Conservation (phyloP, 2,329 filamentous ascomycete genomes). For the Endoconidiophora laricicola region DNA sequence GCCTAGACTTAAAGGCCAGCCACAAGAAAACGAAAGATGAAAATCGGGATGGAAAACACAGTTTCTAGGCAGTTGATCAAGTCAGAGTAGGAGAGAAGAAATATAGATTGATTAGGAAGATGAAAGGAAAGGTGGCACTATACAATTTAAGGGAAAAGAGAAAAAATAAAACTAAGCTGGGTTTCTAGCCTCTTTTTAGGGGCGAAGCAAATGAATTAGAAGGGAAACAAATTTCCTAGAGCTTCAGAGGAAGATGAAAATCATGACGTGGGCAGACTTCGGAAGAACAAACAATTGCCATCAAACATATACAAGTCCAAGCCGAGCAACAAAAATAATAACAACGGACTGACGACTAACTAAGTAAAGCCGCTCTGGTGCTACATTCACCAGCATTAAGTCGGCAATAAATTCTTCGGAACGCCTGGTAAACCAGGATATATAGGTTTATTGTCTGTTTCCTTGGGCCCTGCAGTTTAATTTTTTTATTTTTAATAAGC, state of each 20-base stretch:
- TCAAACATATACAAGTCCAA: too few relatives aligned
- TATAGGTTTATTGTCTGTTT: too few relatives aligned
- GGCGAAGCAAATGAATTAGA: conserved; percentile 1
- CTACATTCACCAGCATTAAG: neutral
- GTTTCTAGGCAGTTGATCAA: neutral
- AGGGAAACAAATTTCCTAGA: neutral
- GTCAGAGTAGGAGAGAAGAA: neutral
- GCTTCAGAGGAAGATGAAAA: neutral
- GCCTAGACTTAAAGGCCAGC: too few relatives aligned
- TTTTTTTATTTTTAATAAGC: neutral
- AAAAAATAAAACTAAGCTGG: conserved; percentile 5
- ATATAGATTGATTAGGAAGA: neutral
- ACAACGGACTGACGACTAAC: too few relatives aligned
- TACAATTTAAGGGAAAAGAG: conserved; percentile 1
- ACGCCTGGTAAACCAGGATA: too few relatives aligned
- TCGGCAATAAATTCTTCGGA: too few relatives aligned
- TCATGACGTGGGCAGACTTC: too few relatives aligned
- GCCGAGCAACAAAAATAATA: too few relatives aligned
- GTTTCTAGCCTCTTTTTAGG: neutral
- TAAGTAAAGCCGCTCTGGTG: neutral
- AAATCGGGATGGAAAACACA: too few relatives aligned
- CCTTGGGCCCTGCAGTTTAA: neutral
- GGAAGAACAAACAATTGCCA: too few relatives aligned
- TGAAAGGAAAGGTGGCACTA: neutral
- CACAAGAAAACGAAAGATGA: too few relatives aligned